Percentiles rank a stretch among this genome's conserved stretches.
Evolutionary conservation across 768 basidiomycete genomes (phyloP).

Genomic region (Auriculariales sp.): DNA sequence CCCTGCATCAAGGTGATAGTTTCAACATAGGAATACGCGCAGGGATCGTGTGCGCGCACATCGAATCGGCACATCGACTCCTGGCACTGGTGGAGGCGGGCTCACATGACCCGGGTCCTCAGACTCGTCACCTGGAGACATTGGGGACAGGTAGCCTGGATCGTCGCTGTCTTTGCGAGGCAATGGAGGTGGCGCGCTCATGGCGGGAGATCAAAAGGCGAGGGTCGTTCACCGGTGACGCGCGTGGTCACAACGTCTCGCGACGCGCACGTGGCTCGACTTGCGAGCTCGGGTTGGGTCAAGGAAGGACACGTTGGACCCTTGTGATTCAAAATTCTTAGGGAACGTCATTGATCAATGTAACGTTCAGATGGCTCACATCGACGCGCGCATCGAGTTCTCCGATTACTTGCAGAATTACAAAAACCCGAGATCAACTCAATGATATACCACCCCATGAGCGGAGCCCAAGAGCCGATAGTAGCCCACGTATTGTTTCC

Average conservation of each 20-base stretch:
- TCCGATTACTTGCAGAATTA: no score
- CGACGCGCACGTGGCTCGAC: no score
- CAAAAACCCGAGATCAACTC: no score
- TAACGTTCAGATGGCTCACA: no score
- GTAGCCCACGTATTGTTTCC: conserved; percentile 1
- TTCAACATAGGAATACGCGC: conserved; percentile 6
- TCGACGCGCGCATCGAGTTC: no score
- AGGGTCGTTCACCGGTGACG: no score
- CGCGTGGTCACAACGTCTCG: no score
- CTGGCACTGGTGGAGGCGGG: not conserved
- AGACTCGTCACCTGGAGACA: not conserved
- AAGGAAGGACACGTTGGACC: no score
- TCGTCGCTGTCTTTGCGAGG: not conserved
- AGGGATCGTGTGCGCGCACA: conserved; percentile 32
- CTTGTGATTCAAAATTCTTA: no score
- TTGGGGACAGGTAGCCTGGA: not conserved
- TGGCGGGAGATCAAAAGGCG: not conserved
- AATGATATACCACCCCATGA: not conserved
- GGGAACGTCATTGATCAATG: no score
- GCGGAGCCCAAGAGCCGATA: not conserved
- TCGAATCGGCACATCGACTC: conserved; percentile 40
- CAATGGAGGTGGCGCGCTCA: not conserved
- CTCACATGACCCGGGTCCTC: not conserved
- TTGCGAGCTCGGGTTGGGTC: no score
- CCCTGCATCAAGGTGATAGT: not conserved